A percentile compares a stretch with the other conserved stretches of the same genome.
These are phyloP conservation scores for Coccomyxa subellipsoidea DNA, from an alignment of 163 green algal genomes.

Conservation along the genomic window DNA sequence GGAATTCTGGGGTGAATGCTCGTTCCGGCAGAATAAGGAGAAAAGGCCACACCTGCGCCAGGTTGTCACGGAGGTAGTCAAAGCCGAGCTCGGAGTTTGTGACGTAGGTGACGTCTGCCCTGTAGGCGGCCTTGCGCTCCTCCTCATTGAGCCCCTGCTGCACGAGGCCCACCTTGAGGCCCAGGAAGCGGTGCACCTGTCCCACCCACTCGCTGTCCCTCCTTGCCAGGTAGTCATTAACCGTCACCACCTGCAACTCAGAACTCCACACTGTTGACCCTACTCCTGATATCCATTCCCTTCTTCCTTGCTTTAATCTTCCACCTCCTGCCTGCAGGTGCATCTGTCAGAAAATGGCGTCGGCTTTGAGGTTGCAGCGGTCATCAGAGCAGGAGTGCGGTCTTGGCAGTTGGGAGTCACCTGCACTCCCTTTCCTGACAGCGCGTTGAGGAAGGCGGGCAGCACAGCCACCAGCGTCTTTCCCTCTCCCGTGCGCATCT, in stretches of 20 bases:
- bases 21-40: too few relatives aligned
- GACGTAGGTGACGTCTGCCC: constrained; percentile 95
- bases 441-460: constrained; percentile 92
- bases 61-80: constrained; percentile 97
- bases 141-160: constrained; percentile 63
- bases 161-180: constrained; percentile 87
- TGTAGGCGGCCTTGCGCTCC: constrained; percentile 71
- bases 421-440: constrained; percentile 73
- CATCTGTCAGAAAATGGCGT: too few relatives aligned
- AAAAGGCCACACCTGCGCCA: constrained; percentile 62
- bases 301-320: too few relatives aligned
- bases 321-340: too few relatives aligned
- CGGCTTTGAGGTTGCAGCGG: too few relatives aligned
- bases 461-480: constrained; percentile 98
- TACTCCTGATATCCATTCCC: background rate
- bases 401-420: background rate
- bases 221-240: constrained; percentile 98
- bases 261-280: constrained; percentile 9
- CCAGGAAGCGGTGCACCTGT: constrained; percentile 88
- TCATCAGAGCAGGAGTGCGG: too few relatives aligned
- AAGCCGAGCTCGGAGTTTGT: constrained; percentile 99
- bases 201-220: constrained; percentile 97
- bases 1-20: too few relatives aligned
- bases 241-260: constrained; percentile 95
- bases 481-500: constrained; percentile 98